Evolutionary conservation across 768 basidiomycete genomes (phyloP).

Genomic region (Kondoa malvinella): DNA sequence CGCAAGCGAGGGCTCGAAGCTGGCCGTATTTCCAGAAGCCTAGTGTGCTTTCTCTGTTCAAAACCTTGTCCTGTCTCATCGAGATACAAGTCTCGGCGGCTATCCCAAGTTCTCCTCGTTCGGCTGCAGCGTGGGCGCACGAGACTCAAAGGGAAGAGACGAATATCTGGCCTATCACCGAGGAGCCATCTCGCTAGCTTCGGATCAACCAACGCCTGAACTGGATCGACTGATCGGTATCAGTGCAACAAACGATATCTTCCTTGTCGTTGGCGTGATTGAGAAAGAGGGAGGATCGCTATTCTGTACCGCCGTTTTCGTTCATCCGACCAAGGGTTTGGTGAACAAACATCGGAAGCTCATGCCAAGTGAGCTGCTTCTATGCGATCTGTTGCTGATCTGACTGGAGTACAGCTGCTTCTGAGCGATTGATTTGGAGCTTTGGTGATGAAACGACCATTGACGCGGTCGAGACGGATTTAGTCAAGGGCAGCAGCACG

Average conservation of each 20-base stretch:
- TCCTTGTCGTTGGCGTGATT: slow-evolving; percentile 16
- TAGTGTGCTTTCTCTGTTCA: slow-evolving; percentile 8
- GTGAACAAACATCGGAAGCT: slow-evolving; percentile 38
- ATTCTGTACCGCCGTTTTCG: slow-evolving; percentile 20
- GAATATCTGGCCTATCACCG: slow-evolving; percentile 15
- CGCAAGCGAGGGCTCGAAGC: slow-evolving; percentile 8
- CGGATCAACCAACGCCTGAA: slow-evolving; percentile 1
- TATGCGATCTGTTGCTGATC: slow-evolving; percentile 30
- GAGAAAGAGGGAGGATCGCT: slow-evolving; percentile 17
- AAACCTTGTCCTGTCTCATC: background rate
- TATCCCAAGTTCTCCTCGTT: slow-evolving; percentile 20
- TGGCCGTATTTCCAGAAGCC: slow-evolving; percentile 18
- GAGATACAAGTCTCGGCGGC: slow-evolving; percentile 4
- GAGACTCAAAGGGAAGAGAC: slow-evolving; percentile 11
- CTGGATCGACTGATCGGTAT: slow-evolving; percentile 6
- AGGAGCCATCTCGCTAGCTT: slow-evolving; percentile 6
- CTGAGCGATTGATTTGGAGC: slow-evolving; percentile 34
- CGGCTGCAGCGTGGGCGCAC: slow-evolving; percentile 11
- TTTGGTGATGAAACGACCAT: slow-evolving; percentile 14
- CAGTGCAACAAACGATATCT: slow-evolving; percentile 3
- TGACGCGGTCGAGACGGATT: slow-evolving; percentile 34
- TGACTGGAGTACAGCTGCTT: slow-evolving; percentile 38
- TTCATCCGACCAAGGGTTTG: slow-evolving; percentile 6
- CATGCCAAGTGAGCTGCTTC: slow-evolving; percentile 44
- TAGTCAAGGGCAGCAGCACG: background rate